Base-by-base conservation (phyloP, 2,329 filamentous ascomycete genomes). In the Beauveria scarabaeidicola region DNA sequence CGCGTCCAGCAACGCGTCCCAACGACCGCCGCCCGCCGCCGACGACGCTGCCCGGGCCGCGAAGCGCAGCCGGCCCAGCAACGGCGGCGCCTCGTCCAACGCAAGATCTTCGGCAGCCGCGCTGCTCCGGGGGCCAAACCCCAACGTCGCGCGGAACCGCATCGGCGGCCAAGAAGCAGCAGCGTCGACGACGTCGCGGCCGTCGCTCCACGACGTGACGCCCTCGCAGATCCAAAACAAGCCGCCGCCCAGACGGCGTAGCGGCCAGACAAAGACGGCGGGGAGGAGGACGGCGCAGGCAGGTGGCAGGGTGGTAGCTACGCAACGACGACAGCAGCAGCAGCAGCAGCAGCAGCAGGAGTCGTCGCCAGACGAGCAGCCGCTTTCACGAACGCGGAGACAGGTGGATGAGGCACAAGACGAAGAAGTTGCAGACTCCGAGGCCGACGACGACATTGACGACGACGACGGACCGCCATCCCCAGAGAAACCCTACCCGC, bases 401-500 rank as follows among this genome's bases (percentile, higher is more conserved):
- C 58, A 41, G 7, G 11, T 13, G 61, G 36, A 25, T 11, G 56
- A 52, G 6, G 23, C 4, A 32, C 21, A 51, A 7, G 38, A 58
- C 1, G 50, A 52, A 1, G 54, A 60, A 17, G 60, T 61, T 32
- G 38, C 29, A 25, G 51, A 47, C 46, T 48, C 52, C 41, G 54
- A 52, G 25, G 25, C 52, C 60, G 56, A 48, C 10, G 61, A 63
- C 9, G 59, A 62, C 9, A 61, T 61, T 25, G 66, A 66, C 7
- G 61, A 61, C 23, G 66, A 66, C 47, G 52, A 48, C 61, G 40
- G 63, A 62, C 21, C 61, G 4, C 63, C 67, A 15, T 70, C 73
- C 2, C 69, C 71, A 2, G 60, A 61, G 65, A 75, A 62, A 38
- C 68, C 69, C 25, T 84, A 81, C 68, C 76, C 77, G 48, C 79